Base-by-base conservation (phyloP, 1,284 basidiomycete genomes). In the Leccinum insigne region DNA sequence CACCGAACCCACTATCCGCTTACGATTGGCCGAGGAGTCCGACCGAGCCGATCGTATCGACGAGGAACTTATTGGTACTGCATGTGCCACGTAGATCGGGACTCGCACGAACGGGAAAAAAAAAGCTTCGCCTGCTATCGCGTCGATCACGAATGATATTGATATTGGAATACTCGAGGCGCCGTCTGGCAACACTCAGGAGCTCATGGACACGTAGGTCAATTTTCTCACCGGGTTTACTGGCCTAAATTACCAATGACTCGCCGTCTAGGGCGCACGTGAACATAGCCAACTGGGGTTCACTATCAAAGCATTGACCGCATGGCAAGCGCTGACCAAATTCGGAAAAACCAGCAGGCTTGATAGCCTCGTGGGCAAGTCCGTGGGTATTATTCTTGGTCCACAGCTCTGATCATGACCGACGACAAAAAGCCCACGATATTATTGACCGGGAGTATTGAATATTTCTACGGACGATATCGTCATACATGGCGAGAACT, bases 161-260 rank as follows among this genome's bases (percentile, higher is more conserved):
- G 29, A 32, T 32, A 32, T 32, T 32, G 29, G 29, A 32, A 32
- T 32, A 32, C 29, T 32, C 29, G 29, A 32, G 29, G 29, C 29
- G 29, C 29, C 29, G 29, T 32, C 29, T 32, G 29, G 29, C 29
- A 32, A 32, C 29, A 32, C 29, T 32, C 29, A 32, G 29, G 29
- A 64, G 11, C 16, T 26, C 47, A 21, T 49, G 26, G 18, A 42
- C 32, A 29, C 21, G 11, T 10, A 47, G 14, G 44, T 29, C 13
- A 5, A 61, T 35, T 26, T 44, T 40, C 57, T 35, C 32, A 58
- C 40, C 42, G 58, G 4, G 10, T 18, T 16, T 32, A 54, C 65
- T 66, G 64, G 49, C 58, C 66, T 58, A 4, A 62, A 47, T 57
- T 10, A 52, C 40, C 5, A 9, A 63, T 47, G 13, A 52, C 56